Base-by-base conservation (phyloP, 805 yeast genomes). In the Metschnikowia shivogae region DNA sequence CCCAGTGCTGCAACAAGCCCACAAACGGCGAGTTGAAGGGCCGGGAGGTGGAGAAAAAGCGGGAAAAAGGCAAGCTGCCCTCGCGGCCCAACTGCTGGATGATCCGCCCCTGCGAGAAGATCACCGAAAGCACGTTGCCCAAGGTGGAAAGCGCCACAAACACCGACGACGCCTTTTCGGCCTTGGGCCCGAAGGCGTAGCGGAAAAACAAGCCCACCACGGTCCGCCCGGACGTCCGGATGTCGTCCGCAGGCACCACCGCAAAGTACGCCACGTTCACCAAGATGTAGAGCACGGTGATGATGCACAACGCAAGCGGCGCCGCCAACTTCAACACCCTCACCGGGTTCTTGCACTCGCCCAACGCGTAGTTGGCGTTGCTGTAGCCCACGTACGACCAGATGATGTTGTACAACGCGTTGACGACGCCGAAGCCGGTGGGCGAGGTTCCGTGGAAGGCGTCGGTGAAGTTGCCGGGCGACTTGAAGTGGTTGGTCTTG, bases 361-460 rank as follows among this genome's bases (percentile, higher is more conserved):
- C 87, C 39, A 86, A 72, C 5, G 93, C 92, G 57, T 86, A 86
- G 65, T 86, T 86, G 42, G 84, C 90, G 59, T 86, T 86, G 33
- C 90, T 82, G 61, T 86, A 86, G 42, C 95, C 95, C 55, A 85
- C 79, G 56, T 80, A 86, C 1, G 92, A 84, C 92, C 92, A 86
- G 58, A 86, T 86, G 45, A 86, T 87, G 58, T 84, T 85, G 68
- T 85, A 86, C 45, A 86, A 72, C 6, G 93, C 89, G 54, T 81
- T 82, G 46, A 83, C 87, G 42, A 82, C 72, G 52, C 88, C 87
- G 55, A 74, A 81, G n/a, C 82, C 85, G 32, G 80, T 68, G 6
- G 84, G 84, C 39, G 59, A 59, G 42, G 50, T 64, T 42, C 85
- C 84, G 1, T 60, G 66, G 56, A 85, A 84, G 2, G 86, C 76